Conservation (phyloP, 768 basidiomycete genomes). For the Leccinum truebloodii region DNA sequence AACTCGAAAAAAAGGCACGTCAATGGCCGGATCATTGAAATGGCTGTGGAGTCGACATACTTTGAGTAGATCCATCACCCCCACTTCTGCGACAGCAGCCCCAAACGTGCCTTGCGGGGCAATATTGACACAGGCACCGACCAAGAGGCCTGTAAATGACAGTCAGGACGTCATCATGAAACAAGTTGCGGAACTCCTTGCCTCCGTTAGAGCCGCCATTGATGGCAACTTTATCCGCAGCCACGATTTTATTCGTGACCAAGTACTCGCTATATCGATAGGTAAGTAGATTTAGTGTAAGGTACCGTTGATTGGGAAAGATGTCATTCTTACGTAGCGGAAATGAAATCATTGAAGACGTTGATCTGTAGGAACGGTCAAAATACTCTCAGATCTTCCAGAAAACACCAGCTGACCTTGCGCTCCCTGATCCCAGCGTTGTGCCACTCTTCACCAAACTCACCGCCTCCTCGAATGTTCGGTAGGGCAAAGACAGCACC, state of each 20-base stretch:
- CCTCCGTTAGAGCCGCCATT: conserved; percentile 86
- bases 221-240: conserved; percentile 68
- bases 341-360: conserved; percentile 81
- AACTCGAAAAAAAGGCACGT: conserved; percentile 44
- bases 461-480: conserved; percentile 67
- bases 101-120: conserved; percentile 76
- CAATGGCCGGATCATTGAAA: background rate
- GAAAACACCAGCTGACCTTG: conserved; percentile 47
- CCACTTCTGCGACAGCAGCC: conserved; percentile 80
- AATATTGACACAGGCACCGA: conserved; percentile 84
- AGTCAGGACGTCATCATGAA: conserved; percentile 1
- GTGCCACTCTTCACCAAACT: conserved; percentile 90
- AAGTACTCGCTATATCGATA: conserved; percentile 56
- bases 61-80: conserved; percentile 78
- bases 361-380: conserved; percentile 48
- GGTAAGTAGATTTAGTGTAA: conserved; percentile 1
- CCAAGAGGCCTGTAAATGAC: conserved; percentile 56
- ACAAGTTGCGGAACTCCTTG: conserved; percentile 25
- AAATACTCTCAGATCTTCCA: conserved; percentile 1
- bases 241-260: conserved; percentile 69
- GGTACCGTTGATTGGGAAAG: background rate
- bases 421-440: conserved; percentile 65
- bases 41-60: conserved; percentile 34
- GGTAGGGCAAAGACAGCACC: conserved; percentile 62
- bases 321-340: conserved; percentile 59